A percentile compares a stretch with the other conserved stretches of the same genome.
phyloP scores from a whole-genome alignment of 2,329 filamentous ascomycete species.

The Penicillium brasilianum region DNA sequence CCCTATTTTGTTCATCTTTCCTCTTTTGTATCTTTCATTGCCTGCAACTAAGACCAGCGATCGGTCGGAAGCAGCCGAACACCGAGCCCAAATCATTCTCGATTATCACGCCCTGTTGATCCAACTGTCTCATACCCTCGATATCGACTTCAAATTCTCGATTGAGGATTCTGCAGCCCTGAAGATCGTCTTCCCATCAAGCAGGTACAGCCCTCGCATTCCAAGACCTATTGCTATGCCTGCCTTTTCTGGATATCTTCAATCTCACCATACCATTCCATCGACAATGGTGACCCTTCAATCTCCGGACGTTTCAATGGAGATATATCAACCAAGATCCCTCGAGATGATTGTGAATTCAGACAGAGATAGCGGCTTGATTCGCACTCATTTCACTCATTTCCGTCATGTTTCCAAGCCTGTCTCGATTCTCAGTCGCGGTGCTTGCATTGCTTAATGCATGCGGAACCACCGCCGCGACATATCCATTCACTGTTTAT shows the following conservation, averaged over 20 bases:
- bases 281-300: not conserved
- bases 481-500: slow-evolving; percentile 21
- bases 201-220: slow-evolving; percentile 14
- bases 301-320: not conserved
- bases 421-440: slow-evolving; percentile 10
- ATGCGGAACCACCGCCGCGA: slow-evolving; percentile 10
- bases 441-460: slow-evolving; percentile 13
- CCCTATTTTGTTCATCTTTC: not conserved
- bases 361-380: slow-evolving; percentile 11
- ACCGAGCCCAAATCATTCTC: slow-evolving; percentile 14
- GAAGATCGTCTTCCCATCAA: slow-evolving; percentile 13
- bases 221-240: slow-evolving; percentile 2
- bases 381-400: slow-evolving; percentile 5
- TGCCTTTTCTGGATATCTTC: slow-evolving; percentile 10
- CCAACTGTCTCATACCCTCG: slow-evolving; percentile 4
- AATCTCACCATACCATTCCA: slow-evolving; percentile 10
- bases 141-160: slow-evolving; percentile 4
- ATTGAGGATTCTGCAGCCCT: slow-evolving; percentile 4
- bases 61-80: slow-evolving; percentile 24
- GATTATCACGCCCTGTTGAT: slow-evolving; percentile 12
- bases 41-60: not conserved
- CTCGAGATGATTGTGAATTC: slow-evolving; percentile 6
- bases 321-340: slow-evolving; percentile 18
- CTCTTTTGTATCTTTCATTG: not conserved
- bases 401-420: slow-evolving; percentile 14